A percentile compares a stretch with the other conserved stretches of the same genome.
These are phyloP conservation scores for Aspergillus bombycis DNA, from an alignment of 2,329 filamentous ascomycete genomes.

Conservation along the genomic window DNA sequence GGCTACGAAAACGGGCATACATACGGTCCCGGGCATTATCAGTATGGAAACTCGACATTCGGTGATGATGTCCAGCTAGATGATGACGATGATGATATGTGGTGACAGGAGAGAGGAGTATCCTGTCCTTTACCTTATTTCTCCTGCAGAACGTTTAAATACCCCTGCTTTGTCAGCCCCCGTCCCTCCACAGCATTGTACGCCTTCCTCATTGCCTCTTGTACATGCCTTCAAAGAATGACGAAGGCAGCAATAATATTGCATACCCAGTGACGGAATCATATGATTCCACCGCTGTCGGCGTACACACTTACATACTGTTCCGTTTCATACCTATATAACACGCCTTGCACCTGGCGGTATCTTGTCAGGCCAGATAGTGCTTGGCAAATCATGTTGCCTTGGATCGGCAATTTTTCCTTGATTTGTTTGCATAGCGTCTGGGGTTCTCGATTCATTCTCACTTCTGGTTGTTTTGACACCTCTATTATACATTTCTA, in stretches of 20 bases:
- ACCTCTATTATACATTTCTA: conserved; percentile 16
- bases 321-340: conserved; percentile 24
- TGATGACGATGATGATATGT: conserved; percentile 53
- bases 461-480: conserved; percentile 13
- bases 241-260: not conserved
- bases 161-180: conserved; percentile 34
- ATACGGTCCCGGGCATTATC: conserved; percentile 41
- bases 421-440: conserved; percentile 43
- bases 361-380: conserved; percentile 17
- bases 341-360: conserved; percentile 13
- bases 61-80: conserved; percentile 47
- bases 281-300: conserved; percentile 10
- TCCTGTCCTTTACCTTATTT: conserved; percentile 27
- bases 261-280: conserved; percentile 14
- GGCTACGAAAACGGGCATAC: conserved; percentile 42
- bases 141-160: conserved; percentile 33
- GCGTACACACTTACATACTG: conserved; percentile 13
- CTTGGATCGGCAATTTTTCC: conserved; percentile 22
- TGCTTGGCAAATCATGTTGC: conserved; percentile 19
- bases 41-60: conserved; percentile 45
- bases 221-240: conserved; percentile 9
- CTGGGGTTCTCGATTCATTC: conserved; percentile 35
- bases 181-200: conserved; percentile 31
- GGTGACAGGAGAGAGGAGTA: conserved; percentile 41
- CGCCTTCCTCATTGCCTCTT: conserved; percentile 4